Base-by-base conservation (phyloP, 2,329 filamentous ascomycete species). In the Penicillium aurantiogriseum region DNA sequence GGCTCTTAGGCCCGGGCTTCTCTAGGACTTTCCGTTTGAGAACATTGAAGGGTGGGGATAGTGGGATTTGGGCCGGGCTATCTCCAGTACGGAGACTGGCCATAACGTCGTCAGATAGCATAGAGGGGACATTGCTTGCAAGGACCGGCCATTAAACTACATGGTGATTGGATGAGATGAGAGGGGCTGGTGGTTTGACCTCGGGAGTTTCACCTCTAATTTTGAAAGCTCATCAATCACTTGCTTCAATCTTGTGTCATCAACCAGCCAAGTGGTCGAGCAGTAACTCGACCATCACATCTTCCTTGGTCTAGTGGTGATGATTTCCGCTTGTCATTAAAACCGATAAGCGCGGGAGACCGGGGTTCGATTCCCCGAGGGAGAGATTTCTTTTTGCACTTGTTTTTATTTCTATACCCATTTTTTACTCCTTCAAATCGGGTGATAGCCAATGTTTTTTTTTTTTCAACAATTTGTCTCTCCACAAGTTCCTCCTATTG, bases 311-410 rank as follows among this genome's bases (percentile, higher is more conserved):
- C 70, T 74, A 74, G 71, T 73, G 70, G 71, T 73, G 70, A 73
- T 73, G 71, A 73, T 73, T 69, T 73, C 71, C 72, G 71, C 70
- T 72, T 73, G 70, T 73, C 71, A 73, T 59, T 64, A 67, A 59
- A 8, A 63, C 61, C 46, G 58, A 63, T 60, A 63, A 70, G 71
- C 71, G 70, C 72, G 71, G 71, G 66, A 70, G 71, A 71, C 72
- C 71, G 68, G 68, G 68, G 70, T 73, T 72, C 70, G 70, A 74
- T 74, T 71, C 71, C 68, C 65, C 65, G 63, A 67, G 70, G 69
- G 71, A 70, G 67, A 67, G 66, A 69, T 66, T 70, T 69, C 35
- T 66, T 68, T 67, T 71, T 13, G 31, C 11, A 1, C 11, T 33
- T 33, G 2, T 0, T 59, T 17, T 31, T 31, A 8, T 36, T 17